Base-by-base conservation (phyloP, 2,329 filamentous ascomycete species). In the Ceratocystis albifundus region DNA sequence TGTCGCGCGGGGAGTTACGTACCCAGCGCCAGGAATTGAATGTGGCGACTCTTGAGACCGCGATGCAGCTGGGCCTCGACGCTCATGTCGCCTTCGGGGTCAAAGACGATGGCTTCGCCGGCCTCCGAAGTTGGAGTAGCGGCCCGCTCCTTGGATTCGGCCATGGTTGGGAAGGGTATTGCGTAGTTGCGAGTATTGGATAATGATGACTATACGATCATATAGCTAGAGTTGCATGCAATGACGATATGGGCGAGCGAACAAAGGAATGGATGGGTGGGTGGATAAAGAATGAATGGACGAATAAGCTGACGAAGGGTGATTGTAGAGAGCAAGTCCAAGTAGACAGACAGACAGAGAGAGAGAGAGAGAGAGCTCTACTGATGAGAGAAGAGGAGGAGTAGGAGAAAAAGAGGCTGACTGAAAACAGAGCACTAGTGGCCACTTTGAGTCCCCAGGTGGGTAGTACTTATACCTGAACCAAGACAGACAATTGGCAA, bases 21-120 rank as follows among this genome's bases (percentile, higher is more conserved):
- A 72, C 80, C 80, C 15, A 85, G 75, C 25, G 83, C 83, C 46
- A 85, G 75, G 73, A 85, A 84, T 70, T 85, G 83, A 50, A 85
- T 82, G 69, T 85, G 82, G 45, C 82, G 77, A 71, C 79, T 82
- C 75, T 85, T 84, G 65, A 85, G 77, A 17, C 82, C 82, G 66
- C 83, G 78, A 71, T 81, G 74, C 2, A 84, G 77, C 70, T 83
- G 80, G 61, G 77, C 74, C 28, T 76, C 66, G 17, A 68, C 20
- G 20, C 30, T 61, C 48, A 68, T 65, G 62, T 68, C 66, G 68
- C 68, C 30, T 69, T 73, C 66, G 17, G 66, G 66, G 48, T 68
- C 66, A 15, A 64, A 44, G 32, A 65, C 30, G 15, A 64, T 25
- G 41, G 15, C 28, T 12, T 59, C 53, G 53, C 53, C 62, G 28